Evolutionary conservation across 306 rosid species (phyloP), one percentile per base, ranked within the genome.

Genomic region (Quercus alba): DNA sequence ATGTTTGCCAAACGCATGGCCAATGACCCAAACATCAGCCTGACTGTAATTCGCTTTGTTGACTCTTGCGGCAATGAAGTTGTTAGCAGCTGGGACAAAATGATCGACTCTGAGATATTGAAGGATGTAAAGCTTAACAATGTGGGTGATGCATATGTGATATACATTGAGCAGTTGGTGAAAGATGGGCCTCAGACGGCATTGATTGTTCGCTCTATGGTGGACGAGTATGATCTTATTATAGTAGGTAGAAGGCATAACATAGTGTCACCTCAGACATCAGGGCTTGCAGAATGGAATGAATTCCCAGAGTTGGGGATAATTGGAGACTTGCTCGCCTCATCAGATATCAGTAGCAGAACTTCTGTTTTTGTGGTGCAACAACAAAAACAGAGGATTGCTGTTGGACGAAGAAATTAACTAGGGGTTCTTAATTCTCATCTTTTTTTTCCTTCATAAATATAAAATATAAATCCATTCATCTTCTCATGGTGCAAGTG

Each of bases 221-320:
- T 21, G 4, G 78, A 76, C 2, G 77, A 83, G 9, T 88, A 78
- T 66, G 92, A 92, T 52, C 79, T 84, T 30, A 82, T 92, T 5
- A 31, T 92, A 28, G 93, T 90, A 20, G 97, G 97, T 54, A 90
- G 93, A 68, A 23, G 89, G 17, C 66, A 86, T 38, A 81, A 59
- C 5, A 64, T 72, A 0, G 21, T 72, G 1, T 78, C 76, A 0
- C 84, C 78, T 69, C 90, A 86, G 38, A 90, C 89, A 0, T n/a
- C 76, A 1, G 93, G 92, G 30, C 88, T 90, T 1, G 33, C 74
- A 8, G 80, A 84, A 13, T 92, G 97, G 97, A 83, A 81, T 82
- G 97, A 92, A 20, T 89, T 86, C 23, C 86, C 88, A 0, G 97
- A 92, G 80, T 76, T 92, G 13, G 94, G 97, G 54, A 83, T 35